These are phyloP conservation scores for Neurospora sp. DNA, from an alignment of 495 filamentous ascomycete genomes.

Conservation along the genomic window DNA sequence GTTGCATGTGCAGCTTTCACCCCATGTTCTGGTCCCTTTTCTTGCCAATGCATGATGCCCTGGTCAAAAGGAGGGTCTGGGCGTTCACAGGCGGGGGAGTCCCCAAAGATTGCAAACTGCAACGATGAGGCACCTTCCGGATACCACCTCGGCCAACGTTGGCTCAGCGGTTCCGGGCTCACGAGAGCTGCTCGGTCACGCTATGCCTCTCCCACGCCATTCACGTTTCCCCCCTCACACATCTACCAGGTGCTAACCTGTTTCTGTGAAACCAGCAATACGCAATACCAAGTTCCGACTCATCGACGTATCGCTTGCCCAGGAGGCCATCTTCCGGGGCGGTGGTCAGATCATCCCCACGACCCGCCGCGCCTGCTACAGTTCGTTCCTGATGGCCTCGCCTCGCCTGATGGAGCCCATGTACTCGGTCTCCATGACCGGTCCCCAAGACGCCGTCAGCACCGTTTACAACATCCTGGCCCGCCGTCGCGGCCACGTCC, in stretches of 20 bases:
- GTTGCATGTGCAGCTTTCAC: background rate
- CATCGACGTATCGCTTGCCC: slow-evolving; percentile 78
- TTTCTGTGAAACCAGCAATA: slow-evolving; percentile 51
- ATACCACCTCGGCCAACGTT: background rate
- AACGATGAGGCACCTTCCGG: background rate
- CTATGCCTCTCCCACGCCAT: background rate
- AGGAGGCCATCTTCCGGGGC: slow-evolving; percentile 85
- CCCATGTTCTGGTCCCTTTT: background rate
- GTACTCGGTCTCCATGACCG: slow-evolving; percentile 84
- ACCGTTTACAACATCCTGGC: slow-evolving; percentile 87
- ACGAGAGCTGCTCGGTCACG: background rate
- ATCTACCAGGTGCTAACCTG: background rate
- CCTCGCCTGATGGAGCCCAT: slow-evolving; percentile 94
- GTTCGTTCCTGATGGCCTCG: slow-evolving; percentile 91
- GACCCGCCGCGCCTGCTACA: slow-evolving; percentile 81
- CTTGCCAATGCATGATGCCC: background rate
- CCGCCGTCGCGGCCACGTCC: slow-evolving; percentile 79
- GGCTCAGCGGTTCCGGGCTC: background rate
- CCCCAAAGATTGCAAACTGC: background rate
- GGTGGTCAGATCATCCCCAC: slow-evolving; percentile 98
- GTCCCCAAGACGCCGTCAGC: slow-evolving; percentile 80
- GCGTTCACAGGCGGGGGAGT: background rate
- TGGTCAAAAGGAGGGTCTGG: background rate
- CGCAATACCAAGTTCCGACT: slow-evolving; percentile 93
- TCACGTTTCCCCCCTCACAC: background rate